Percentiles rank a stretch among this genome's conserved stretches.
Evolutionary conservation across 2,329 filamentous ascomycete genomes (phyloP).

Genomic region (Aspergillus sergii): DNA sequence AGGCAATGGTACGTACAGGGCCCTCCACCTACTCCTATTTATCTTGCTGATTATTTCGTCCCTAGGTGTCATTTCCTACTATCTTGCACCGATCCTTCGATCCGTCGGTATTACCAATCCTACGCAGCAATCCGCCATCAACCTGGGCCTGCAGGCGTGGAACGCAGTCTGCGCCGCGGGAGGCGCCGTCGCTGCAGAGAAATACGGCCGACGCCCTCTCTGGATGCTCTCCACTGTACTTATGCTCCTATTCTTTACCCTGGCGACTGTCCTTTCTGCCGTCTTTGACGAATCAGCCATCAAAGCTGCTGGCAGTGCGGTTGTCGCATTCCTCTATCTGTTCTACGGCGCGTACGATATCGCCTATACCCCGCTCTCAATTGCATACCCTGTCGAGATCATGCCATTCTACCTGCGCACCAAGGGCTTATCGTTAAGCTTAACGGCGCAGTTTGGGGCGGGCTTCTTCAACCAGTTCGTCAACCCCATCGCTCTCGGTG

Average conservation of each 20-base stretch:
- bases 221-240: neutral
- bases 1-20: neutral
- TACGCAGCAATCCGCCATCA: neutral
- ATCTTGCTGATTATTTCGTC: neutral
- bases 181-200: neutral
- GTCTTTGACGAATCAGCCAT: neutral
- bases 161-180: neutral
- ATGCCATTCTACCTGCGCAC: slow-evolving; percentile 42
- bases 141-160: neutral
- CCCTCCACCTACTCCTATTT: neutral
- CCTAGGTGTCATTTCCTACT: neutral
- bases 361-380: slow-evolving; percentile 30
- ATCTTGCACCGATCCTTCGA: neutral
- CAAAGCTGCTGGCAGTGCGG: neutral
- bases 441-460: slow-evolving; percentile 27
- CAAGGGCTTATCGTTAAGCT: slow-evolving; percentile 34
- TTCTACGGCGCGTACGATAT: slow-evolving; percentile 31
- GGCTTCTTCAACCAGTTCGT: slow-evolving; percentile 47
- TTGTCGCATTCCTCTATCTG: neutral
- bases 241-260: slow-evolving; percentile 32
- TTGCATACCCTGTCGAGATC: slow-evolving; percentile 34
- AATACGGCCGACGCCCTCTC: slow-evolving; percentile 2
- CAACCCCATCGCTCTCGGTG: slow-evolving; percentile 45
- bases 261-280: neutral
- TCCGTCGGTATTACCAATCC: neutral